These are phyloP conservation scores for Agarophyton chilense DNA, from an alignment of 23 red algal genomes.

Conservation along the genomic window DNA sequence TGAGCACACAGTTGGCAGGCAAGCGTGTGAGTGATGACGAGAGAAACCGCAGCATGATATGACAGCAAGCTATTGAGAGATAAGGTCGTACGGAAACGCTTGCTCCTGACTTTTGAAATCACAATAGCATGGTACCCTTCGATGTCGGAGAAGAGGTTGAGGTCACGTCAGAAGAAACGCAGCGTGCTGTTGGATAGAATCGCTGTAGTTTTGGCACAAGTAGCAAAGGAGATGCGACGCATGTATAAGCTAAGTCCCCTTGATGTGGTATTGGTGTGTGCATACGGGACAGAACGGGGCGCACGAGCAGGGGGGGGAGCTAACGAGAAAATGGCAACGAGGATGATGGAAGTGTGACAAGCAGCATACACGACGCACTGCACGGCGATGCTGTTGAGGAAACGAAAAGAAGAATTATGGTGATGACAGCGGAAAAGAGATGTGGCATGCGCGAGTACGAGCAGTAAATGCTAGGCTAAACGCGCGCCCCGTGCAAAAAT, in stretches of 20 bases:
- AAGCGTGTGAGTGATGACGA: not conserved
- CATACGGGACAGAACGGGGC: not conserved
- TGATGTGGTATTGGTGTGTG: not conserved
- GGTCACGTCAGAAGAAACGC: constrained; percentile 1
- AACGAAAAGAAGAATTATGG: not conserved
- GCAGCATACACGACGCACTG: not conserved
- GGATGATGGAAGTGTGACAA: not conserved
- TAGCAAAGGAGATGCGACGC: not conserved
- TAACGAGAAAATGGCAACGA: constrained; percentile 20
- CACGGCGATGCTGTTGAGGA: not conserved
- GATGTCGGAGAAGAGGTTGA: not conserved
- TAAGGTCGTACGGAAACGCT: no score
- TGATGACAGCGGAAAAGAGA: no score
- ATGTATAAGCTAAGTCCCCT: no score
- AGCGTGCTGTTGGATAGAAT: not conserved
- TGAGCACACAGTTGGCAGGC: not conserved
- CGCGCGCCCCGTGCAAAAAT: no score
- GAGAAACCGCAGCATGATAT: no score
- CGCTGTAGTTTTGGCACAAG: not conserved
- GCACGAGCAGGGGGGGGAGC: not conserved
- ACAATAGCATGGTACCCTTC: no score
- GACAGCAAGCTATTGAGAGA: no score
- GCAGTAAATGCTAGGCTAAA: no score
- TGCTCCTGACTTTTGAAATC: no score
- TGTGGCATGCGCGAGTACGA: no score